Conservation (phyloP, 2,329 filamentous ascomycete species). For the Sporothrix sp. region DNA sequence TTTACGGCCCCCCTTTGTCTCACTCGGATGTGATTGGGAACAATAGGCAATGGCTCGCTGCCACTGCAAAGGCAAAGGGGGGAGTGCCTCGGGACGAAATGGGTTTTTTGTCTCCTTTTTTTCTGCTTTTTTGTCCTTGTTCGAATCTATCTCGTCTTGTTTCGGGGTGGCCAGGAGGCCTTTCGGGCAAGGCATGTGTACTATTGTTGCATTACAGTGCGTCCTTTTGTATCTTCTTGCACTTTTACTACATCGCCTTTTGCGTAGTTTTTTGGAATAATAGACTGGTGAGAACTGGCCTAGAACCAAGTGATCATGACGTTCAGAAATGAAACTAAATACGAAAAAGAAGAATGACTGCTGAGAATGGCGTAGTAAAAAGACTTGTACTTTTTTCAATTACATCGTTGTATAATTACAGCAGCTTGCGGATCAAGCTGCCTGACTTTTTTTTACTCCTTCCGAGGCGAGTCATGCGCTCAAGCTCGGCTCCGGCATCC, state of each 20-base stretch:
- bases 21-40: background rate
- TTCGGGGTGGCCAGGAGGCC: slow-evolving; percentile 8
- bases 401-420: too few relatives aligned
- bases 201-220: slow-evolving; percentile 37
- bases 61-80: background rate
- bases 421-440: background rate
- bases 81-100: slow-evolving; percentile 11
- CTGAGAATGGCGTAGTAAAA: too few relatives aligned
- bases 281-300: slow-evolving; percentile 1
- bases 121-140: slow-evolving; percentile 7
- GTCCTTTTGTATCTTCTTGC: slow-evolving; percentile 8
- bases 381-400: too few relatives aligned
- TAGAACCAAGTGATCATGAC: too few relatives aligned
- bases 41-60: background rate
- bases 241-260: background rate
- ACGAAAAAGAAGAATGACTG: too few relatives aligned
- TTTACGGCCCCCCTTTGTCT: background rate
- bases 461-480: too few relatives aligned
- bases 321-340: too few relatives aligned
- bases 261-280: slow-evolving; percentile 2
- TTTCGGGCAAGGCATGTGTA: slow-evolving; percentile 33
- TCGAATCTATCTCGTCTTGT: slow-evolving; percentile 11
- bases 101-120: slow-evolving; percentile 13
- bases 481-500: too few relatives aligned
- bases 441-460: background rate